These are phyloP conservation scores for Daldinia caldariorum DNA, from an alignment of 495 filamentous ascomycete species.

Conservation along the genomic window DNA sequence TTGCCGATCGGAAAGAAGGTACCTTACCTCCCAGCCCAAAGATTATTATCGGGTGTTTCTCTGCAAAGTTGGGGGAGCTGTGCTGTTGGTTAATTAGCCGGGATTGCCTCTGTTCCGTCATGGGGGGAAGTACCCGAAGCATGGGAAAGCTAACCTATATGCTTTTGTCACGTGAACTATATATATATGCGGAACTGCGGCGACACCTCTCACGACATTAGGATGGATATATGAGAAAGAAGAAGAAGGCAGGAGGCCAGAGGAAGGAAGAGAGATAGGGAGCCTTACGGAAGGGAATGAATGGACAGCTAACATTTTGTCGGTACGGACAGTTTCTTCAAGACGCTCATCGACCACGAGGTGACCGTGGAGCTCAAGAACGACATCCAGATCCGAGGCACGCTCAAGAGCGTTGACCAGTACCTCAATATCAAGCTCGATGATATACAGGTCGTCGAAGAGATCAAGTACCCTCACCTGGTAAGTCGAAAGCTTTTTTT, in stretches of 20 bases:
- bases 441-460: conserved; percentile 89
- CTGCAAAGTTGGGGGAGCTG: neutral
- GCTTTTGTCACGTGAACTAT: conserved; percentile 29
- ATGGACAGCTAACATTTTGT: conserved; percentile 11
- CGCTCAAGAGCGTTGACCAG: conserved; percentile 95
- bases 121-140: neutral
- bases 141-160: neutral
- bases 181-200: too few relatives aligned
- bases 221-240: too few relatives aligned
- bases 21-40: neutral
- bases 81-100: too few relatives aligned
- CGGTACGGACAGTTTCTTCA: conserved; percentile 83
- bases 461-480: conserved; percentile 91
- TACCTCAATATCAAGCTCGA: conserved; percentile 99
- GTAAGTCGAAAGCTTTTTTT: conserved; percentile 54
- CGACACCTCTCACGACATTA: too few relatives aligned
- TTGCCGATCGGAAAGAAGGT: neutral
- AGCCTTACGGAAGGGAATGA: neutral
- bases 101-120: neutral
- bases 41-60: neutral
- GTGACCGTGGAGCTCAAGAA: conserved; percentile 98
- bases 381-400: conserved; percentile 94
- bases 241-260: too few relatives aligned
- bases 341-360: conserved; percentile 97
- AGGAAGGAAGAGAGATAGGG: neutral